phyloP scores from a whole-genome alignment of 192 early-diverging fungal species.

The Linderina pennispora region DNA sequence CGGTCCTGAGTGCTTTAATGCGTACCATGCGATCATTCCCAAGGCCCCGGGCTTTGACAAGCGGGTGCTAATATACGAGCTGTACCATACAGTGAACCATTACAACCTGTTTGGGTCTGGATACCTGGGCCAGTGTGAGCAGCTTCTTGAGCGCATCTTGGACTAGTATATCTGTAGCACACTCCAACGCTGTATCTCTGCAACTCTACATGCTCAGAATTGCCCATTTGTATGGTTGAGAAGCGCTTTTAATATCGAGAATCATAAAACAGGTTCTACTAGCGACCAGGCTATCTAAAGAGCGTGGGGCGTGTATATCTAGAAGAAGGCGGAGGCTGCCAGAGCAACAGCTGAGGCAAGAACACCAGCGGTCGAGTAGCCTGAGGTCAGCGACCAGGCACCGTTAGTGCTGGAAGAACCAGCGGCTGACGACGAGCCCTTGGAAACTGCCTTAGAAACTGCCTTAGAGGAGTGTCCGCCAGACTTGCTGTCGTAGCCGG shows the following conservation, averaged over 20 bases:
- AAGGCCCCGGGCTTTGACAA: conserved; percentile 17
- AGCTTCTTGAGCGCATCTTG: conserved; percentile 5
- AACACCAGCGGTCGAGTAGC: neutral
- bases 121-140: conserved; percentile 11
- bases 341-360: conserved; percentile 15
- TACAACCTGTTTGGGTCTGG: conserved; percentile 29
- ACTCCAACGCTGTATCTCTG: too few relatives aligned
- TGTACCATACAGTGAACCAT: conserved; percentile 38
- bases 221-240: too few relatives aligned
- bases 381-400: conserved; percentile 5
- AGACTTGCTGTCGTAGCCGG: conserved; percentile 1
- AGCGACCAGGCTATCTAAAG: too few relatives aligned
- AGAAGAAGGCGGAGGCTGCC: conserved; percentile 13
- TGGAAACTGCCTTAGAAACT: too few relatives aligned
- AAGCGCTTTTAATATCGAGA: too few relatives aligned
- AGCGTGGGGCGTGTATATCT: neutral
- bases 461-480: neutral
- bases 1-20: conserved; percentile 6
- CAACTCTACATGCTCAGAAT: too few relatives aligned
- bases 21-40: conserved; percentile 20
- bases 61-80: conserved; percentile 17
- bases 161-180: too few relatives aligned
- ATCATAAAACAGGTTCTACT: too few relatives aligned
- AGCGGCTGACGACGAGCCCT: neutral
- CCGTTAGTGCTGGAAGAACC: conserved; percentile 3